phyloP scores from a whole-genome alignment of 352 stramenopile genomes.

The Globisporangium nagaii region DNA sequence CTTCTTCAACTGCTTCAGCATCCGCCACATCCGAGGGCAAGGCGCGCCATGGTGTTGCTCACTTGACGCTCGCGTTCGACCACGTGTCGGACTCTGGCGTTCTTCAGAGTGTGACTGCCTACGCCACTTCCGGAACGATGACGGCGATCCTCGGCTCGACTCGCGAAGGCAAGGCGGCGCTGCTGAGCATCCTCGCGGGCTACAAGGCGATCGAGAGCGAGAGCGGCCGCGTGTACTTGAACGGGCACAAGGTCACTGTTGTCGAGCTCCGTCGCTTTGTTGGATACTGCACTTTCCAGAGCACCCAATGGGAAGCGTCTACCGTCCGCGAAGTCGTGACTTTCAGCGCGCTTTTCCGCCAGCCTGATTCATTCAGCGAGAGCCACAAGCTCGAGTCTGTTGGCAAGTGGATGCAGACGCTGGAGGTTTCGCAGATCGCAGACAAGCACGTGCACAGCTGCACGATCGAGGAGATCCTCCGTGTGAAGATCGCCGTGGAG shows the following conservation, averaged over 20 bases:
- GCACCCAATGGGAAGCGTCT: constrained; percentile 22
- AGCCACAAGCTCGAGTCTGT: constrained; percentile 6
- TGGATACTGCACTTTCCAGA: constrained; percentile 47
- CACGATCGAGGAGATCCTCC: constrained; percentile 14
- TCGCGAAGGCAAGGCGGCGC: constrained; percentile 73
- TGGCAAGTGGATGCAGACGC: constrained; percentile 5
- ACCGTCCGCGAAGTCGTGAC: constrained; percentile 67
- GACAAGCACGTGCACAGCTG: constrained; percentile 10
- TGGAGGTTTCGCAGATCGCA: constrained; percentile 16
- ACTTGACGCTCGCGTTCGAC: constrained; percentile 17
- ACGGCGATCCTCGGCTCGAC: constrained; percentile 36
- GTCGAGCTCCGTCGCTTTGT: constrained; percentile 18
- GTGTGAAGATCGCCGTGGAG: constrained; percentile 58
- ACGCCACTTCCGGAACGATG: constrained; percentile 27
- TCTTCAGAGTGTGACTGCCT: constrained; percentile 51
- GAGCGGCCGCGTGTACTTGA: constrained; percentile 35
- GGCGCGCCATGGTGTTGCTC: not conserved
- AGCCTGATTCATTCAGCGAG: constrained; percentile 3
- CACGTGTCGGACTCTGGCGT: constrained; percentile 16
- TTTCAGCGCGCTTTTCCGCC: constrained; percentile 67
- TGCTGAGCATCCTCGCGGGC: constrained; percentile 45
- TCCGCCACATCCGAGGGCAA: not conserved
- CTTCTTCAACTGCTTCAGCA: not conserved
- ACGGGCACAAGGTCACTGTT: constrained; percentile 18
- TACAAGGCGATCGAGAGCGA: constrained; percentile 66